Conservation (phyloP, 129 eudicot genomes). For the Pseudognaphalium luteoalbum region DNA sequence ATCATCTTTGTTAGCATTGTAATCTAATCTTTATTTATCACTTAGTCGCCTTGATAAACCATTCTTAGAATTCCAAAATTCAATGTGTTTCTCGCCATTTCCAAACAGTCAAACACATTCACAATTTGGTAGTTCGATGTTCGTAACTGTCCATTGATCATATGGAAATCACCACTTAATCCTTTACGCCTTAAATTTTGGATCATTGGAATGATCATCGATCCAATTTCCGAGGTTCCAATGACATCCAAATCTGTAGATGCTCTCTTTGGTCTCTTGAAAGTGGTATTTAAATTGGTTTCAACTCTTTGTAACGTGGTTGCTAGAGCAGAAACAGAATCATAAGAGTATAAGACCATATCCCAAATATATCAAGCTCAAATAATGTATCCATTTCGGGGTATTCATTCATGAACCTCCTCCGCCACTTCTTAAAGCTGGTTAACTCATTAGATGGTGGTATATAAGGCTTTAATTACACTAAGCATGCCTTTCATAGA, state of each 20-base stretch:
- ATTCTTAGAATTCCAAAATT: slow-evolving; percentile 46
- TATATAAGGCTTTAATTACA: slow-evolving; percentile 45
- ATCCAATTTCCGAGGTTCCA: slow-evolving; percentile 30
- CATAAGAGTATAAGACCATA: slow-evolving; percentile 51
- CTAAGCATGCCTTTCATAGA: slow-evolving; percentile 45
- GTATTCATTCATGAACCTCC: slow-evolving; percentile 23
- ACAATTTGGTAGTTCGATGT: slow-evolving; percentile 39
- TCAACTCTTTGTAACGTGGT: slow-evolving; percentile 38
- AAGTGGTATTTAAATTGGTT: neutral
- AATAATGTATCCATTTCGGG: slow-evolving; percentile 3
- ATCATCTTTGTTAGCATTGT: slow-evolving; percentile 19
- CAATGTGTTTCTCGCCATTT: slow-evolving; percentile 41
- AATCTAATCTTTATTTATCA: neutral
- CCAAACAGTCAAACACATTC: slow-evolving; percentile 42
- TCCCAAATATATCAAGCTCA: slow-evolving; percentile 31
- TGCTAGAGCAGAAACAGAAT: slow-evolving; percentile 37
- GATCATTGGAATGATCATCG: slow-evolving; percentile 30
- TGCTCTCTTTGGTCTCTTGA: neutral
- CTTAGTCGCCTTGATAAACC: neutral
- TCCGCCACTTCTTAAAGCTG: slow-evolving; percentile 27
- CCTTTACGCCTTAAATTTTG: slow-evolving; percentile 34
- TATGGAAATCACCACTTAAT: slow-evolving; percentile 38
- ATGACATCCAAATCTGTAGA: neutral
- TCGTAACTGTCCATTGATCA: slow-evolving; percentile 35
- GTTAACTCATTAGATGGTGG: slow-evolving; percentile 28